Evolutionary conservation across 2,329 filamentous ascomycete species (phyloP).

Genomic region (Ceratocystis eucalypticola): DNA sequence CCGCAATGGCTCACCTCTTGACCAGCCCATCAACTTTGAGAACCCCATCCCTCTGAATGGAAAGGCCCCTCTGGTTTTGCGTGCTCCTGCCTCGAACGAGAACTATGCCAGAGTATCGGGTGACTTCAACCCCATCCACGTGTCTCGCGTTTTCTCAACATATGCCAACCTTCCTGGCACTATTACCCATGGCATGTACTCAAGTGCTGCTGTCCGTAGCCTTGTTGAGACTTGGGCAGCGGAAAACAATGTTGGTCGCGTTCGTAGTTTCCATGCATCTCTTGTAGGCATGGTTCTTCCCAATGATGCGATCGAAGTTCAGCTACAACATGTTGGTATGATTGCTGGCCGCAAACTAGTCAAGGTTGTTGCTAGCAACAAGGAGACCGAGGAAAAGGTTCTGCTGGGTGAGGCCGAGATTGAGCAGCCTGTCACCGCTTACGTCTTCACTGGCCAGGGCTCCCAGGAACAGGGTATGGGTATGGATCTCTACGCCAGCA

Average conservation of each 20-base stretch:
- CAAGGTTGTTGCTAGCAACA: constrained; percentile 93
- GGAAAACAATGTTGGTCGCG: constrained; percentile 94
- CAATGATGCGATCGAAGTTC: constrained; percentile 89
- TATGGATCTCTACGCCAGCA: constrained; percentile 95
- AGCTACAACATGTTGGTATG: constrained; percentile 94
- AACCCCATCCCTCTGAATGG: constrained; percentile 92
- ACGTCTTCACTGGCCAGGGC: constrained; percentile 96
- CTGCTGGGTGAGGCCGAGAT: constrained; percentile 91
- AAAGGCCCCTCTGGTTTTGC: constrained; percentile 74
- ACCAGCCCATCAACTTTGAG: constrained; percentile 94
- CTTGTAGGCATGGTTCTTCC: constrained; percentile 98
- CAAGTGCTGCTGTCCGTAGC: constrained; percentile 87
- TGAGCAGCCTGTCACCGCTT: constrained; percentile 90
- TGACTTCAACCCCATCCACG: constrained; percentile 98
- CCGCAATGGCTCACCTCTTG: constrained; percentile 79
- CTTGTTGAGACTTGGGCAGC: constrained; percentile 97
- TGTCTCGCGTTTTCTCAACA: constrained; percentile 88
- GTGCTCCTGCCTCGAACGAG: constrained; percentile 91
- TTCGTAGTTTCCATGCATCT: constrained; percentile 91
- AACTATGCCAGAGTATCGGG: constrained; percentile 95
- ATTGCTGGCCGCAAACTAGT: constrained; percentile 97
- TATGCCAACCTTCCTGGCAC: constrained; percentile 94
- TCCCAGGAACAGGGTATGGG: constrained; percentile 99
- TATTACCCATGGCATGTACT: constrained; percentile 99
- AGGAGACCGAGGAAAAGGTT: constrained; percentile 93